Evolutionary conservation across 139 green algal species (phyloP), one percentile per base, ranked within the genome.

Genomic region (Coelastrella sp.): DNA sequence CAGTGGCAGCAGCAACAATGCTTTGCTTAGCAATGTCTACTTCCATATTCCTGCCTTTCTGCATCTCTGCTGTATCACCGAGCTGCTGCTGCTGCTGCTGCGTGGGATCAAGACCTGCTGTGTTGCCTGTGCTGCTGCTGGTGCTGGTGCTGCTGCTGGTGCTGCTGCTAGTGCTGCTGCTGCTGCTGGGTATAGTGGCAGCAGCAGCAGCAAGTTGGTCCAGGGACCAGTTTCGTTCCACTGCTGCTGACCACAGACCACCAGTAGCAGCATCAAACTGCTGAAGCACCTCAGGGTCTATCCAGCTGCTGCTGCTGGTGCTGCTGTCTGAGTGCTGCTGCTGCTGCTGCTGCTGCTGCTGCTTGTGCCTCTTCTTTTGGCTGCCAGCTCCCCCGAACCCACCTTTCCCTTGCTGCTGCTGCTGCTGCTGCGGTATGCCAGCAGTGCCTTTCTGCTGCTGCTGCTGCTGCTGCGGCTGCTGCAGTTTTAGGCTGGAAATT

Each of bases 121-220:
- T 47, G 32, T 47, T 47, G 10, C 73, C 19, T 11, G 13, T 73
- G 14, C 10, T 54, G 65, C 78, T 16, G 79, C 56, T 68, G 56
- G 16, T 73, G 10, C 2, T 80, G 73, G 2, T 73, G 14, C 10
- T 54, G 65, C 78, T 16, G 79, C 56, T 66, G 56, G 54, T 73
- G 47, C 5, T 71, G 19, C 81, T 87, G 11, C 81, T 77, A 11
- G 5, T 87, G 82, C 82, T 87, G 82, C 65, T 78, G 65, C 65
- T 87, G 23, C 54, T 32, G 82, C 32, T 78, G 65, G 11, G 20
- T 32, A 71, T 73, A 11, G 76, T 60, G 22, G 82, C 82, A 20
- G 82, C 32, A 47, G 82, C 82, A 73, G 65, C 82, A 65, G 82
- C 82, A 16, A 87, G 16, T 65, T 87, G 23, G 3, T 65, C 19